Conservation (phyloP, 805 yeast genomes). For the Wickerhamiella sorbophila region DNA sequence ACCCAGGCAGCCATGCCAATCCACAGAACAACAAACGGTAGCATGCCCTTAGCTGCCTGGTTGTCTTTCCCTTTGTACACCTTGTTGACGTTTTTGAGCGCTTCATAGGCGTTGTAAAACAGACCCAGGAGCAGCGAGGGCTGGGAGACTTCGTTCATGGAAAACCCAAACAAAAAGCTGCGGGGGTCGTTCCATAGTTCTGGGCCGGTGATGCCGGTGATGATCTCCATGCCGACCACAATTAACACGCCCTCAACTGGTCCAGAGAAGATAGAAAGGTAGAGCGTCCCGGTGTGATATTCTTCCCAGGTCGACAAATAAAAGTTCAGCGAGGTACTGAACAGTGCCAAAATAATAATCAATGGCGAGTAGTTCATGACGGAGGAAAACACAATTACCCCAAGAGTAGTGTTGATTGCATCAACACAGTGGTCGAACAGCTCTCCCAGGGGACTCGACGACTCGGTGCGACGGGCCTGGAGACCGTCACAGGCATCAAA, state of each 20-base stretch:
- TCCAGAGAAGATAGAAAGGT: conserved; percentile 67
- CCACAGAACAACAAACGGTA: conserved; percentile 56
- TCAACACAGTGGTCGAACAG: conserved; percentile 81
- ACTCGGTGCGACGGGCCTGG: conserved; percentile 93
- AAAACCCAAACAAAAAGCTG: conserved; percentile 32
- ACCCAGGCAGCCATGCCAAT: conserved; percentile 33
- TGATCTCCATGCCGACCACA: conserved; percentile 37
- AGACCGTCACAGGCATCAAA: conserved; percentile 94
- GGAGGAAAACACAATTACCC: conserved; percentile 57
- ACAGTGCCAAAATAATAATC: conserved; percentile 16
- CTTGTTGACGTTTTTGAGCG: conserved; percentile 34
- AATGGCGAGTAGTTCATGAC: conserved; percentile 70
- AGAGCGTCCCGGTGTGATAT: conserved; percentile 74
- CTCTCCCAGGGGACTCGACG: conserved; percentile 88
- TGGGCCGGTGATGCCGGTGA: conserved; percentile 61
- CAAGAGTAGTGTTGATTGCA: conserved; percentile 65
- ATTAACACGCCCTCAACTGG: conserved; percentile 88
- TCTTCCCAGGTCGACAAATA: conserved; percentile 93
- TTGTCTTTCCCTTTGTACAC: conserved; percentile 33
- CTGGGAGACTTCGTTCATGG: conserved; percentile 15
- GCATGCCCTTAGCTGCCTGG: conserved; percentile 31
- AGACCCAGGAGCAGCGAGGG: conserved; percentile 23
- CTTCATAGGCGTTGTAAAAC: conserved; percentile 47
- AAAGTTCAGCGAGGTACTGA: conserved; percentile 39
- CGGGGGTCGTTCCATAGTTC: conserved; percentile 39